Percentiles rank a stretch among this genome's conserved stretches.
phyloP scores from a whole-genome alignment of 2,329 filamentous ascomycete species.

The Nakataea oryzae region DNA sequence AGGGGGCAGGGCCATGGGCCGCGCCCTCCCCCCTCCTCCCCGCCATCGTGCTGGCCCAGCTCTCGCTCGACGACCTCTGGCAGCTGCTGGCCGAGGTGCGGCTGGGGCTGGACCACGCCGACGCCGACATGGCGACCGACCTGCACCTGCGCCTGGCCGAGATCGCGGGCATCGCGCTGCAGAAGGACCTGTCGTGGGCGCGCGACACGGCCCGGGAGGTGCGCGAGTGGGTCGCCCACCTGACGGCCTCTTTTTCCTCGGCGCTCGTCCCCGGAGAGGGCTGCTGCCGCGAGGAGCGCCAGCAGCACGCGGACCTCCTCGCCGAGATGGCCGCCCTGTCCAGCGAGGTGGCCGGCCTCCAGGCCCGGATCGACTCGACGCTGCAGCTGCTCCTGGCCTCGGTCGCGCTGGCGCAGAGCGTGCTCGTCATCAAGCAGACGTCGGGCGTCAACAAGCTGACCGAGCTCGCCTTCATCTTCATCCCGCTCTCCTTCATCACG shows the following conservation, averaged over 20 bases:
- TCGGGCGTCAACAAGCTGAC: not conserved
- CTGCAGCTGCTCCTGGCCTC: not conserved
- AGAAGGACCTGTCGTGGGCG: not conserved
- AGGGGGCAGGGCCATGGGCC: not conserved
- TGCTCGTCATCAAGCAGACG: not conserved
- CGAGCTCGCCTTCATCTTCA: slow-evolving; percentile 3
- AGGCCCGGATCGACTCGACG: not conserved
- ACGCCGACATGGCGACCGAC: not conserved
- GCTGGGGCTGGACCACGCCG: not conserved
- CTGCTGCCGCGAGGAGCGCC: not conserved
- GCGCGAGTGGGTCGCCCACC: not conserved
- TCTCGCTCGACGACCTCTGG: not conserved
- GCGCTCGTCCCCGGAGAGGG: not conserved
- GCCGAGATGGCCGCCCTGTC: not conserved
- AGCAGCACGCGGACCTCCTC: not conserved
- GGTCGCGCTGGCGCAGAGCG: not conserved
- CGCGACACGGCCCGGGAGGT: not conserved
- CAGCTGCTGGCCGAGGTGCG: not conserved
- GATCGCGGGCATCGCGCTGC: not conserved
- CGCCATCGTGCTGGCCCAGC: not conserved
- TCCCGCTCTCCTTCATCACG: slow-evolving; percentile 2
- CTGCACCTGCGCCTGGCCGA: not conserved
- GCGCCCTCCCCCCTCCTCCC: too few relatives aligned
- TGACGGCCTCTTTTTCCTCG: not conserved
- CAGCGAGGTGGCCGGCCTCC: not conserved